Evolutionary conservation across 495 filamentous ascomycete species (phyloP), one percentile per base, ranked within the genome.

Genomic region (Cryomyces minteri): DNA sequence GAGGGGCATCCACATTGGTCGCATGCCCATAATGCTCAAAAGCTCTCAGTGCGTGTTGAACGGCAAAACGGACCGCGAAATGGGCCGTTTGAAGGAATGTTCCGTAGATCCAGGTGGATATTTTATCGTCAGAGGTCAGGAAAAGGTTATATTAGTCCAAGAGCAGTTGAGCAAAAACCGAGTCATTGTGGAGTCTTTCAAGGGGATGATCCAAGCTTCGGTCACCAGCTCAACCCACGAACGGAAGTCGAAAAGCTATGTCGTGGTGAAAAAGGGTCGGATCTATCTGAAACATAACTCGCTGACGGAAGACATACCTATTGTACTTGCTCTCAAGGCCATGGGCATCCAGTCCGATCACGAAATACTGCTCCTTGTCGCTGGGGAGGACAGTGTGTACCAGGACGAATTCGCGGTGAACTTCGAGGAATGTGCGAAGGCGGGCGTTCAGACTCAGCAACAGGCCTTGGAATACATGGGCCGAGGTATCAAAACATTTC

Each of bases 151-250:
- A 56, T 72, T 99, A 10, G 88, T 96, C 32, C 90, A 96, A 60
- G 90, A 99, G 53, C 90, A 96, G 61, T 66, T 96, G 57, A 96
- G 88, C 69, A 96, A 96, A 68, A 99, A 99, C 63, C 73, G 90
- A 66, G 84, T 96, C 48, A 94, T 99, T 56, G 87, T 99, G 6
- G 92, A 99, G 61, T 76, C 80, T 37, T 88, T 88, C 58, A 94
- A 93, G 50, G 81, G 79, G 29, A 80, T 92, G 47, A 82, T 94
- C n/a, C 81, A 86, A 51, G 92, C 92, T 14, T 94, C 87, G 5
- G 92, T 96, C n/a, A 98, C 59, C 36, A 93, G 87, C 75, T 94
- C 87, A 10, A 95, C 92, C 4, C 84, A 94, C 55, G 88, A 95
- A 64, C 76, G 88, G 41, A 94, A 95, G 61, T 94, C 88, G 5